A percentile compares a stretch with the other conserved stretches of the same genome.
Evolutionary conservation across 306 rosid species (phyloP).

Genomic region (Prunus davidiana): DNA sequence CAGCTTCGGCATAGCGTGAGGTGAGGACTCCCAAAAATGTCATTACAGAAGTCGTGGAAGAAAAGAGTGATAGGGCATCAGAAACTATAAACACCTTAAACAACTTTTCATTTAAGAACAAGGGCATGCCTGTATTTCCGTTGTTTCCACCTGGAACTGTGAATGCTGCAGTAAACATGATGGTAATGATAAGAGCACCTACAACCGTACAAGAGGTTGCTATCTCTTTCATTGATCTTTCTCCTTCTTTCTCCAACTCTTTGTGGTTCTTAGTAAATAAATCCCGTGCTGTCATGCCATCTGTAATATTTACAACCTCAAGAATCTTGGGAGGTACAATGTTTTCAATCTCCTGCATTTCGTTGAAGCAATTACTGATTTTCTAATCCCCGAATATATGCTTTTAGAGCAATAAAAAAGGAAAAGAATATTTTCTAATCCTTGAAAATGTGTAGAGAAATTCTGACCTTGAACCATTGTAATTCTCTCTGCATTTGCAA

Average conservation of each 20-base stretch:
- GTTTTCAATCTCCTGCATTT: not conserved
- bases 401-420: not conserved
- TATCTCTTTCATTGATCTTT: constrained; percentile 44
- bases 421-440: not conserved
- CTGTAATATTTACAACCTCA: not conserved
- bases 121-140: not conserved
- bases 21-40: constrained; percentile 34
- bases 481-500: not conserved
- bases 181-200: constrained; percentile 39
- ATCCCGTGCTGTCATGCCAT: constrained; percentile 20
- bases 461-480: constrained; percentile 5
- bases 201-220: constrained; percentile 43
- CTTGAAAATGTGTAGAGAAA: not conserved
- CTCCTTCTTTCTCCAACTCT: constrained; percentile 23
- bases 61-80: constrained; percentile 31
- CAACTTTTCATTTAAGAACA: not conserved
- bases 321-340: not conserved
- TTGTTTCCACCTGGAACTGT: constrained; percentile 37
- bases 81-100: constrained; percentile 25
- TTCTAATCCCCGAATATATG: not conserved
- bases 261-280: constrained; percentile 32
- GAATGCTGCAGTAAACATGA: constrained; percentile 41
- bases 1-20: constrained; percentile 41
- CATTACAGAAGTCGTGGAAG: constrained; percentile 26
- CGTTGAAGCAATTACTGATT: not conserved